Evolutionary conservation across 2,329 filamentous ascomycete genomes (phyloP), one percentile per base, ranked within the genome.

Genomic region (Mollisia scopiformis): DNA sequence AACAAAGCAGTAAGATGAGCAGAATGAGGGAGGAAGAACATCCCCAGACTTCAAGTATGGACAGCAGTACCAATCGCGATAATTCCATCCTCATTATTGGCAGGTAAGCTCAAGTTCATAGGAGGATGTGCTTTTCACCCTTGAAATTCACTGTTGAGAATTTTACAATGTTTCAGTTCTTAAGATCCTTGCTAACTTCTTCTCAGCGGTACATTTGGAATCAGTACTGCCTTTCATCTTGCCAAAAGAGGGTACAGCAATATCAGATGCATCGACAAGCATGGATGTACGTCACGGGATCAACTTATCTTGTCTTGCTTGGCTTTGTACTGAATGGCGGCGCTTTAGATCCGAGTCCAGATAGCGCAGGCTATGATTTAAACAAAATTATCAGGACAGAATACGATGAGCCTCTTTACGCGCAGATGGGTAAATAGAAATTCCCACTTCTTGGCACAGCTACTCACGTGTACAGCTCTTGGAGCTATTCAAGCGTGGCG

Each of bases 211-310:
- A 47, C 43, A 2, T 78, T 77, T 59, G 76, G 78, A 35, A 69
- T 79, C 64, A 72, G 72, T 57, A 79, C 75, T 0, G 78, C 78
- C 0, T 67, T 79, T 37, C 76, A 78, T 65, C 72, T 80, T 5
- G 75, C 74, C 3, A 69, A 71, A 47, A 66, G 76, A 8, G 80
- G 80, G 2, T 84, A 81, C 67, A 71, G 13, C 3, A 73, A 79
- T 60, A 73, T 82, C n/a, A 82, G 75, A 7, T 74, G 83, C 19
- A 74, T 83, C 51, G 81, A 83, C 64, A 77, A 75, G 63, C 79
- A 82, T 63, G 73, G 77, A 33, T 75, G 13, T 79, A 78, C 55
- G 65, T 72, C 1, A 61, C 70, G 13, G 19, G 14, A 25, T 30
- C 14, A 14, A 13, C 41, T 47, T 4, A 6, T 27, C 21, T 3